Percentiles rank a stretch among this genome's conserved stretches.
Conservation (phyloP, 2,329 filamentous ascomycete genomes). For the Harringtonia aguacate region DNA sequence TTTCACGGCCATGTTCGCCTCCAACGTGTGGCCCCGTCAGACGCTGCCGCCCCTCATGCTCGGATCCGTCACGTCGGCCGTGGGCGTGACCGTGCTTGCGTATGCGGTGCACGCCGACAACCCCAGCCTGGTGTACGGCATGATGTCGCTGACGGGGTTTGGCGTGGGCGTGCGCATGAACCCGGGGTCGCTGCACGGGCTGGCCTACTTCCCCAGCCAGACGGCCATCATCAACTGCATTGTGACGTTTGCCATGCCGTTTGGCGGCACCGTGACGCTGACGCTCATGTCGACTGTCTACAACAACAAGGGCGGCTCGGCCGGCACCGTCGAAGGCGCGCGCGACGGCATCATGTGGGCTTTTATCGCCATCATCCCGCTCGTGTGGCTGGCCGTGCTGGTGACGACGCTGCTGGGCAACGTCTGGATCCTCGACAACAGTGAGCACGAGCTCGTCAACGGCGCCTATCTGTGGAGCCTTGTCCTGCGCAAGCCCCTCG, state of each 20-base stretch:
- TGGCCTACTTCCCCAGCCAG: conserved; percentile 47
- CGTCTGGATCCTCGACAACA: conserved; percentile 15
- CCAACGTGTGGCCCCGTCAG: conserved; percentile 50
- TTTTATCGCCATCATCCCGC: conserved; percentile 47
- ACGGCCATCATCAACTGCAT: conserved; percentile 50
- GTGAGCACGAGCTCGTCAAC: conserved; percentile 12
- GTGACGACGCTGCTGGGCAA: conserved; percentile 16
- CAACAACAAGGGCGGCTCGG: conserved; percentile 49
- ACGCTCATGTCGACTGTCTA: conserved; percentile 61
- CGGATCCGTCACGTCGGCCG: conserved; percentile 43
- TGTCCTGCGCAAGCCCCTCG: conserved; percentile 6
- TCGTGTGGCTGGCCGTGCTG: conserved; percentile 29
- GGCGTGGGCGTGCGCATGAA: conserved; percentile 57
- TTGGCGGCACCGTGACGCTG: conserved; percentile 54
- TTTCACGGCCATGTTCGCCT: conserved; percentile 45
- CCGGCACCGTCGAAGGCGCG: background rate
- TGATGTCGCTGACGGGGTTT: conserved; percentile 53
- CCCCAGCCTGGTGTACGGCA: conserved; percentile 44
- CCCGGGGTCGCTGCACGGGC: conserved; percentile 48
- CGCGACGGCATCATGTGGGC: conserved; percentile 48
- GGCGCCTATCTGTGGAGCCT: conserved; percentile 12
- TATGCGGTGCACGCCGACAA: conserved; percentile 41
- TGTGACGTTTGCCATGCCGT: conserved; percentile 46
- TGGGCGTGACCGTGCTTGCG: conserved; percentile 47
- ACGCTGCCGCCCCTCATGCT: conserved; percentile 49